Percentiles rank a stretch among this genome's conserved stretches.
Evolutionary conservation across 2,329 filamentous ascomycete genomes (phyloP).

Genomic region (Onygenales sp.): DNA sequence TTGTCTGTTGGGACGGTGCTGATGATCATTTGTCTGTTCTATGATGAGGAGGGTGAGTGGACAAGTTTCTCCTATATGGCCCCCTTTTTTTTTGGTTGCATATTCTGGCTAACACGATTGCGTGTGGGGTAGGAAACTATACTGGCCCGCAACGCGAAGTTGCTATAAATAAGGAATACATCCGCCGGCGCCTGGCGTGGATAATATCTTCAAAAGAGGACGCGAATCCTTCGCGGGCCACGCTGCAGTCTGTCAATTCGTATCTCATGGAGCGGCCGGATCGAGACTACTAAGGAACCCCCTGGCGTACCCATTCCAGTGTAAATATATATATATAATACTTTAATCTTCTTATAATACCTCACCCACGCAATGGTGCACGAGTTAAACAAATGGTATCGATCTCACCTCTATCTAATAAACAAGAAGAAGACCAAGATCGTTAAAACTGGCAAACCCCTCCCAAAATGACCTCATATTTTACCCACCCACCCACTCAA

Average conservation of each 20-base stretch:
- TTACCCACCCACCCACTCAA: not conserved
- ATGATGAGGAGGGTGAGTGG: conserved; percentile 51
- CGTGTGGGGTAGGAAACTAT: conserved; percentile 16
- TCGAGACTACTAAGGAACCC: not conserved
- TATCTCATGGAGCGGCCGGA: conserved; percentile 58
- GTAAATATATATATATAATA: not conserved
- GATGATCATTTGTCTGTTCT: conserved; percentile 64
- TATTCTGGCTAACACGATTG: not conserved
- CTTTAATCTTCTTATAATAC: too few relatives aligned
- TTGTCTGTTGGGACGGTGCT: conserved; percentile 69
- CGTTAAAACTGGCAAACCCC: not conserved
- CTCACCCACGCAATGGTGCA: too few relatives aligned
- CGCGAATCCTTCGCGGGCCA: conserved; percentile 74
- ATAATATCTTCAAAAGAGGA: conserved; percentile 71
- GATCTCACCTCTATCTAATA: not conserved
- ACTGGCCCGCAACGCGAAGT: conserved; percentile 17
- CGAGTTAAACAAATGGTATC: not conserved
- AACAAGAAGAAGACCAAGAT: not conserved
- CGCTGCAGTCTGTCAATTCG: conserved; percentile 83
- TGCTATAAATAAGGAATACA: conserved; percentile 60
- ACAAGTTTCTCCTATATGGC: not conserved
- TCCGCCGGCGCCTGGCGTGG: conserved; percentile 69
- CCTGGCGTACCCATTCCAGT: not conserved
- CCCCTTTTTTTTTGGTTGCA: not conserved
- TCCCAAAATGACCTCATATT: not conserved